Evolutionary conservation across 2,329 filamentous ascomycete genomes (phyloP).

Genomic region (Pseudogymnoascus sp.): DNA sequence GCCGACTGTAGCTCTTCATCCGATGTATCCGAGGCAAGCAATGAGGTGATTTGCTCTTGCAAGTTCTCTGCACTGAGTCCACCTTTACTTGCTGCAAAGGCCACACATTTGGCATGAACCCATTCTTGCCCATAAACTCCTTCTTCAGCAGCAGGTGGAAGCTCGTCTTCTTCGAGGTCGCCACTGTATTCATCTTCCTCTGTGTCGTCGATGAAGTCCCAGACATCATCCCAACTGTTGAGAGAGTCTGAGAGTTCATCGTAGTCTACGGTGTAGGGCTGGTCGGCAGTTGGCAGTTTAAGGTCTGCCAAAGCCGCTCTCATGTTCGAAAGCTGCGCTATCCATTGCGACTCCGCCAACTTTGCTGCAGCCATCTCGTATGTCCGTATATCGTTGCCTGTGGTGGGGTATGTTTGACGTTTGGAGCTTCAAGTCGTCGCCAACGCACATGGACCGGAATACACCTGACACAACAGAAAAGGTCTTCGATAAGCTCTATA

Average conservation of each 20-base stretch:
- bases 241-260: constrained; percentile 43
- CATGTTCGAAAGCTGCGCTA: constrained; percentile 79
- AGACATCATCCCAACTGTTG: constrained; percentile 70
- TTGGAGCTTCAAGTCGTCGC: not conserved
- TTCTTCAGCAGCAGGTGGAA: constrained; percentile 25
- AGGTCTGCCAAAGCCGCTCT: constrained; percentile 72
- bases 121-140: constrained; percentile 53
- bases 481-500: not conserved
- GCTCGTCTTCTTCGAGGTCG: constrained; percentile 50
- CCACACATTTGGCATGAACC: constrained; percentile 61
- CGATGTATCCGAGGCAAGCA: constrained; percentile 58
- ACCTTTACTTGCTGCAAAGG: constrained; percentile 56
- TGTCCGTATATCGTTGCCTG: not conserved
- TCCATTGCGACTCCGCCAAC: constrained; percentile 59
- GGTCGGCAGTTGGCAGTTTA: constrained; percentile 35
- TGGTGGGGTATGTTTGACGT: not conserved
- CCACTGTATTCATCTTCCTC: constrained; percentile 60
- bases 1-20: constrained; percentile 89
- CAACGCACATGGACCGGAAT: not conserved
- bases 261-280: constrained; percentile 42
- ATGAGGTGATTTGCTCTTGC: constrained; percentile 66
- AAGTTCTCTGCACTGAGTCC: constrained; percentile 64
- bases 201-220: constrained; percentile 80
- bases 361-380: constrained; percentile 1
- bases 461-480: not conserved